Evolutionary conservation across 2,329 filamentous ascomycete species (phyloP), one percentile per base, ranked within the genome.

Genomic region (Hortaea werneckii): DNA sequence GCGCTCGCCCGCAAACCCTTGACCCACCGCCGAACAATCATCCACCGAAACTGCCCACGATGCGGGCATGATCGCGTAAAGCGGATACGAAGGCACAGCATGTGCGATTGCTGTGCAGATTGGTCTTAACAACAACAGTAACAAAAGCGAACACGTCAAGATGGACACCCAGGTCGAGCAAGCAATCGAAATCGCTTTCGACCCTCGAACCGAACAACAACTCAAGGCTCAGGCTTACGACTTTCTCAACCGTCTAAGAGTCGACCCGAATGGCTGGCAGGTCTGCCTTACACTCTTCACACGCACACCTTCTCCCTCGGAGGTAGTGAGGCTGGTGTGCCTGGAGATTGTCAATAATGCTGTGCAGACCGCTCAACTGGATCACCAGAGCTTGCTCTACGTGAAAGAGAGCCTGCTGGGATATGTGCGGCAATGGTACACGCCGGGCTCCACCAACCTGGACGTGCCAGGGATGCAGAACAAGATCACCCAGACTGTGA

Each of bases 401-500:
- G 79, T 96, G 58, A 88, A 86, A 65, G 82, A 92, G 56, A 84
- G 80, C 39, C 72, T 98, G 54, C 74, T 95, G 69, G 77, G 79
- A 56, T 95, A 96, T 66, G 76, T 92, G 50, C 79, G 79, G 54
- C 78, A 83, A 57, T 80, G 77, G 41, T 96, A 95, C 65, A 77
- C 80, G 44, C 71, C 75, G 35, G 67, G 68, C 20, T 63, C 62
- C 7, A 58, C 53, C 29, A 74, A 77, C 45, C 69, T 82, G 52
- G 92, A 98, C 63, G 79, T 82, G 6, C 65, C 79, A 26, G 78
- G 79, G 54, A 82, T 98, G 38, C 90, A 96, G 68, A 98, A 96
- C 71, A 98, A 98, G 69, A 79, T 98, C 55, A 89, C 90, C 40
- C 92, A 98, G 69, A 95, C 89, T 9, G 72, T 98, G 58, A 98